Evolutionary conservation across 768 basidiomycete species (phyloP).

Genomic region (Tricholoma terreum): DNA sequence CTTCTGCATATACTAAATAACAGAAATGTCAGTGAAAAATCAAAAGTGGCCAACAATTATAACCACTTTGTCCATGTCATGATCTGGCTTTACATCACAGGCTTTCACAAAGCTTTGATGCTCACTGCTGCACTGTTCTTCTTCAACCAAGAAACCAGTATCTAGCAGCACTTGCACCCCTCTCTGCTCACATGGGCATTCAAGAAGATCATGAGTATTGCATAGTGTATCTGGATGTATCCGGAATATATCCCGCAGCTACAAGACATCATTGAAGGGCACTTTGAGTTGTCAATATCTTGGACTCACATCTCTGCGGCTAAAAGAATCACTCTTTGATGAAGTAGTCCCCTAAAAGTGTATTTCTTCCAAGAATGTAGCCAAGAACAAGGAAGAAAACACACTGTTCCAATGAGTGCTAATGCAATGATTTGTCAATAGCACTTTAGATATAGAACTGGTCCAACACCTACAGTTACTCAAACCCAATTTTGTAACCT

Average conservation of each 20-base stretch:
- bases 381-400: conserved; percentile 4
- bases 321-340: conserved; percentile 84
- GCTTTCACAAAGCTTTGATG: conserved; percentile 61
- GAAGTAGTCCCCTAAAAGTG: conserved; percentile 28
- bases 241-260: conserved; percentile 94
- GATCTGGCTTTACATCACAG: conserved; percentile 51
- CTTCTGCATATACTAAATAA: conserved; percentile 56
- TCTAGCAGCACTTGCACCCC: conserved; percentile 13
- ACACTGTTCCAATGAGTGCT: conserved; percentile 75
- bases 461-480: conserved; percentile 64
- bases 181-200: conserved; percentile 61
- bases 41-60: conserved; percentile 13
- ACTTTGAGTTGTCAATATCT: background rate
- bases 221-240: conserved; percentile 75
- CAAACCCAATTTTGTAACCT: conserved; percentile 90
- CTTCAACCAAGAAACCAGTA: conserved; percentile 27
- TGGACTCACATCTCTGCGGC: conserved; percentile 70
- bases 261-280: background rate
- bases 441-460: background rate
- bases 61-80: conserved; percentile 51
- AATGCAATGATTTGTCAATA: conserved; percentile 1
- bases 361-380: background rate
- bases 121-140: conserved; percentile 17
- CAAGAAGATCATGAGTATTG: conserved; percentile 91
- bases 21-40: conserved; percentile 6